Evolutionary conservation across 2,329 filamentous ascomycete species (phyloP).

Genomic region (Monilinia polystroma): DNA sequence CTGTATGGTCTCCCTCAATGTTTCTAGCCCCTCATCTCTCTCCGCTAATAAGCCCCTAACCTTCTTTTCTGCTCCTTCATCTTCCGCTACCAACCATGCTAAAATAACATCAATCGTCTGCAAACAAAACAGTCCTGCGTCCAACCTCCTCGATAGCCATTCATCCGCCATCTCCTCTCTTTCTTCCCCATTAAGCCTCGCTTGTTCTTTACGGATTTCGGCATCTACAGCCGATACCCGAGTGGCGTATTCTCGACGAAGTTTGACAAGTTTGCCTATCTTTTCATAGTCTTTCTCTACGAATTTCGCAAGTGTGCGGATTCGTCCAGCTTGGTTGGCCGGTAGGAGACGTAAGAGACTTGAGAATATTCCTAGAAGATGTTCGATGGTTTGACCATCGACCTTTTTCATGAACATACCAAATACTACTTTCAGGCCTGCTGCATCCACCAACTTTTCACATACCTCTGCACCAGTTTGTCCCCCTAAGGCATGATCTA

Average conservation of each 20-base stretch:
- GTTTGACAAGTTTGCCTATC: conserved; percentile 65
- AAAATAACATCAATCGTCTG: conserved; percentile 82
- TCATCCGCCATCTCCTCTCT: conserved; percentile 63
- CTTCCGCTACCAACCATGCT: conserved; percentile 90
- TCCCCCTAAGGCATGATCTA: conserved; percentile 77
- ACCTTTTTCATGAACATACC: conserved; percentile 84
- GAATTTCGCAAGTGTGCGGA: conserved; percentile 88
- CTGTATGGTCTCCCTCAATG: conserved; percentile 66
- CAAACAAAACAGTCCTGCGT: conserved; percentile 79
- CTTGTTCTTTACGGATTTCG: conserved; percentile 59
- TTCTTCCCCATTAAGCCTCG: conserved; percentile 55
- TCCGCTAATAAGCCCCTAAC: conserved; percentile 65
- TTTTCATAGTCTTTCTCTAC: conserved; percentile 94
- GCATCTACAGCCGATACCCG: conserved; percentile 62
- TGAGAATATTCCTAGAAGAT: conserved; percentile 81
- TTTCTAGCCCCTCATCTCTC: conserved; percentile 61
- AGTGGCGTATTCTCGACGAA: conserved; percentile 69
- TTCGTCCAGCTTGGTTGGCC: conserved; percentile 72
- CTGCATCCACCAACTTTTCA: conserved; percentile 73
- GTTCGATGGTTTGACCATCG: conserved; percentile 67
- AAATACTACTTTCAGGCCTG: conserved; percentile 81
- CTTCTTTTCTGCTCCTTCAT: conserved; percentile 67
- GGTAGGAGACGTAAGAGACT: conserved; percentile 79
- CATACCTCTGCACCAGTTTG: conserved; percentile 62
- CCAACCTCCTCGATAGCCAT: conserved; percentile 72